A percentile compares a stretch with the other conserved stretches of the same genome.
phyloP scores from a whole-genome alignment of 169 alveolate genomes.

The Plasmodium malariae region DNA sequence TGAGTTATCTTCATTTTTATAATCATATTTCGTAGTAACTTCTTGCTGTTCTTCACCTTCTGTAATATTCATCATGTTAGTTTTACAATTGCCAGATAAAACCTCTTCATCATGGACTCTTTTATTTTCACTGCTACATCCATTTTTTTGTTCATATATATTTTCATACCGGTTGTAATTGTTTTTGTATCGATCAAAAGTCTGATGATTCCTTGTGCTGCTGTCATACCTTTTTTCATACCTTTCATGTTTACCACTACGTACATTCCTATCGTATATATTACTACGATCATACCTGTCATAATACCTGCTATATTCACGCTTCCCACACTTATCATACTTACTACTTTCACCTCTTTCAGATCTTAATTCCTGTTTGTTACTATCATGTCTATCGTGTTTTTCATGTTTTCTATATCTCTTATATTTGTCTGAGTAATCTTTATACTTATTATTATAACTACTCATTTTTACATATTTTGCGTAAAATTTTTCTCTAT shows the following conservation, averaged over 20 bases:
- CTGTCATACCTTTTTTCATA: constrained; percentile 6
- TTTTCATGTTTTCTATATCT: not conserved
- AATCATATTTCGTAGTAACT: too few species aligned
- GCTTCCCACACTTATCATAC: constrained; percentile 4
- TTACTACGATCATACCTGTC: not conserved
- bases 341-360: not conserved
- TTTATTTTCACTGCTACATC: not conserved
- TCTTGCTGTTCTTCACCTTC: too few species aligned
- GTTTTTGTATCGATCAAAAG: not conserved
- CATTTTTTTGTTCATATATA: not conserved
- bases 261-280: not conserved
- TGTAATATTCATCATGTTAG: too few species aligned
- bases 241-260: not conserved
- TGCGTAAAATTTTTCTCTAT: not conserved
- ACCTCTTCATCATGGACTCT: not conserved
- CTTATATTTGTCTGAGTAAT: not conserved
- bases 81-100: too few species aligned
- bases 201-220: not conserved
- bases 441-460: not conserved
- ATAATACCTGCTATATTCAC: not conserved
- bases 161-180: not conserved
- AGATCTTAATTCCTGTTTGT: not conserved
- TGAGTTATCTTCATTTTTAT: not conserved
- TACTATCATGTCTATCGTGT: not conserved
- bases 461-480: not conserved